Percentiles rank a stretch among this genome's conserved stretches.
phyloP scores from a whole-genome alignment of 2,329 filamentous ascomycete genomes.

The Fusarium camptoceras region DNA sequence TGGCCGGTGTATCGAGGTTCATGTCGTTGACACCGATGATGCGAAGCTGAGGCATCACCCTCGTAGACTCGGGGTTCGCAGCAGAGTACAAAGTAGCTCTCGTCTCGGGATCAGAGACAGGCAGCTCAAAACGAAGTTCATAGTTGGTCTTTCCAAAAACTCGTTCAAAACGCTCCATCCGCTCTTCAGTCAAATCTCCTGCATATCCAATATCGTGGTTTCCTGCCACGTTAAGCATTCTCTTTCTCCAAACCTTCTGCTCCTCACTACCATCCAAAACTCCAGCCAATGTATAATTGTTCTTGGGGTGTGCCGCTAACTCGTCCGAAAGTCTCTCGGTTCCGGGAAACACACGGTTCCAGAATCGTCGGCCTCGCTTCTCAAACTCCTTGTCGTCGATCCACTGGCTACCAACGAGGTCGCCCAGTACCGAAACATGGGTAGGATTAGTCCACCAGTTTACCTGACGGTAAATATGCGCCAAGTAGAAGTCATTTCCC shows the following conservation, averaged over 20 bases:
- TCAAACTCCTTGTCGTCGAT: slow-evolving; percentile 87
- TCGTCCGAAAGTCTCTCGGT: slow-evolving; percentile 72
- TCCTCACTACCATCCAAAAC: slow-evolving; percentile 59
- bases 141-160: slow-evolving; percentile 92
- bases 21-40: slow-evolving; percentile 91
- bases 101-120: slow-evolving; percentile 55
- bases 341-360: slow-evolving; percentile 81
- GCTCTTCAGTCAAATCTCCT: slow-evolving; percentile 83
- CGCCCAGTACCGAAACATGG: slow-evolving; percentile 89
- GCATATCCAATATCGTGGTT: slow-evolving; percentile 98
- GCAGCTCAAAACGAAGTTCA: slow-evolving; percentile 79
- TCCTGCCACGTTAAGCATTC: slow-evolving; percentile 89
- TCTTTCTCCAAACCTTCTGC: slow-evolving; percentile 72
- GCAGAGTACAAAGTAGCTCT: slow-evolving; percentile 58
- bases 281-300: slow-evolving; percentile 63
- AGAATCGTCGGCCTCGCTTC: slow-evolving; percentile 77
- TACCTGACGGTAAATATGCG: slow-evolving; percentile 88
- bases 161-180: slow-evolving; percentile 83
- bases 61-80: slow-evolving; percentile 60
- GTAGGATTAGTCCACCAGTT: slow-evolving; percentile 88
- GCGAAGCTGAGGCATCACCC: slow-evolving; percentile 75
- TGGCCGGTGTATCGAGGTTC: slow-evolving; percentile 88
- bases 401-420: slow-evolving; percentile 96
- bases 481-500: slow-evolving; percentile 95
- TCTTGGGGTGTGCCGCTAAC: slow-evolving; percentile 60